Evolutionary conservation across 345 rosid genomes (phyloP).

Genomic region (Tarenaya hassleriana): DNA sequence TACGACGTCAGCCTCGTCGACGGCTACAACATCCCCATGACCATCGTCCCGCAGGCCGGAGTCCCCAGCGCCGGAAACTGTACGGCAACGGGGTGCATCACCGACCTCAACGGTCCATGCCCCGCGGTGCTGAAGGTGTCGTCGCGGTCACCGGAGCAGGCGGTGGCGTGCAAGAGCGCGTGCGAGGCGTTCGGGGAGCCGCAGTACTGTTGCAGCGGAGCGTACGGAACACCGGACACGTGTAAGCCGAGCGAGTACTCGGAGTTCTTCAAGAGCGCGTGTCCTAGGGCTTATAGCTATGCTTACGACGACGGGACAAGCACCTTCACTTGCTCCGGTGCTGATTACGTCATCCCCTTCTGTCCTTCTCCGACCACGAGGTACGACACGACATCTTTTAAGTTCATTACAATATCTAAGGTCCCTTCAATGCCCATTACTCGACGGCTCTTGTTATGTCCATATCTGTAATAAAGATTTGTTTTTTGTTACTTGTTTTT

Average conservation of each 20-base stretch:
- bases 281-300: constrained; percentile 57
- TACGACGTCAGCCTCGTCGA: constrained; percentile 60
- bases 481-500: neutral
- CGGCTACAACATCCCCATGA: constrained; percentile 53
- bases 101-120: constrained; percentile 44
- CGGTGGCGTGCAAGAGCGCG: constrained; percentile 61
- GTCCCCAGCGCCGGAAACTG: constrained; percentile 34
- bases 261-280: constrained; percentile 42
- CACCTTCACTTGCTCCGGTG: constrained; percentile 54
- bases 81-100: constrained; percentile 40
- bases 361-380: too few species aligned
- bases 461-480: too few species aligned
- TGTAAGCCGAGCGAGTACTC: constrained; percentile 51
- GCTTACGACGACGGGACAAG: constrained; percentile 60
- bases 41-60: constrained; percentile 40
- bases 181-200: constrained; percentile 50
- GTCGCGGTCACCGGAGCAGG: neutral
- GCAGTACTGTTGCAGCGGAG: constrained; percentile 55
- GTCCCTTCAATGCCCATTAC: too few species aligned
- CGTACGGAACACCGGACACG: constrained; percentile 37
- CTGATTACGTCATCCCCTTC: constrained; percentile 53
- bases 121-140: constrained; percentile 35
- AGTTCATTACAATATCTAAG: too few species aligned
- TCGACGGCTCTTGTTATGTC: too few species aligned
- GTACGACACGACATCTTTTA: too few species aligned